These are phyloP conservation scores for Chalciporus sp. DNA, from an alignment of 1,284 basidiomycete genomes.

Conservation along the genomic window DNA sequence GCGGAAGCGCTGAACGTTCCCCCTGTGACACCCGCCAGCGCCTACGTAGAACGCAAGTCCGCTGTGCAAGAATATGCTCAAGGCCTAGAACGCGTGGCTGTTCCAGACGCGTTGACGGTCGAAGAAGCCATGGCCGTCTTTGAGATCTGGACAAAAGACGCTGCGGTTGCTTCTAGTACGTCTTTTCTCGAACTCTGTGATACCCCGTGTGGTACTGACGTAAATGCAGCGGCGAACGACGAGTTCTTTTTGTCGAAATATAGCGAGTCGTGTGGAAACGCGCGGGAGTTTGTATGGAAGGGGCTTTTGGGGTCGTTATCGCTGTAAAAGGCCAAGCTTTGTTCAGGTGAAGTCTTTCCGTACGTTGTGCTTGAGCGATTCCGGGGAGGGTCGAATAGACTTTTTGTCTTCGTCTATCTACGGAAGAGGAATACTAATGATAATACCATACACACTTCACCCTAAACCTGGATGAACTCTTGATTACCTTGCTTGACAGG, in stretches of 20 bases:
- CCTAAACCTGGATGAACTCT: too few species aligned
- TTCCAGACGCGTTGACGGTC: slow-evolving; percentile 60
- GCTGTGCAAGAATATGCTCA: slow-evolving; percentile 51
- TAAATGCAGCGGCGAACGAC: slow-evolving; percentile 49
- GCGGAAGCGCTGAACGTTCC: slow-evolving; percentile 51
- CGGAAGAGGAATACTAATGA: background rate
- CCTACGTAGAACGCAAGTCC: slow-evolving; percentile 52
- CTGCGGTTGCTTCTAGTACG: slow-evolving; percentile 32
- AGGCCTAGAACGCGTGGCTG: slow-evolving; percentile 54
- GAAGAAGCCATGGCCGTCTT: slow-evolving; percentile 69
- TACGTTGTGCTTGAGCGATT: background rate
- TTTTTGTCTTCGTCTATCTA: background rate
- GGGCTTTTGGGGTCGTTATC: slow-evolving; percentile 55
- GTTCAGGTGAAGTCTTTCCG: background rate
- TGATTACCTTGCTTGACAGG: too few species aligned
- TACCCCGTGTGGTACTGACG: background rate
- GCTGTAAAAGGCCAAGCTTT: slow-evolving; percentile 13
- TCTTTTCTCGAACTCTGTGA: background rate
- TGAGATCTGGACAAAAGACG: slow-evolving; percentile 68
- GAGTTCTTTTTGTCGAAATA: slow-evolving; percentile 75
- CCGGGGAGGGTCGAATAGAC: background rate
- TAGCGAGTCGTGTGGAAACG: slow-evolving; percentile 70
- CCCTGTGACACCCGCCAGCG: slow-evolving; percentile 40
- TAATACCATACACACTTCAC: background rate
- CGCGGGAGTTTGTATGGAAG: slow-evolving; percentile 74